Percentiles rank a stretch among this genome's conserved stretches.
These are phyloP conservation scores for Yamadazyma triangularis DNA, from an alignment of 1,139 yeast species.

Conservation along the genomic window DNA sequence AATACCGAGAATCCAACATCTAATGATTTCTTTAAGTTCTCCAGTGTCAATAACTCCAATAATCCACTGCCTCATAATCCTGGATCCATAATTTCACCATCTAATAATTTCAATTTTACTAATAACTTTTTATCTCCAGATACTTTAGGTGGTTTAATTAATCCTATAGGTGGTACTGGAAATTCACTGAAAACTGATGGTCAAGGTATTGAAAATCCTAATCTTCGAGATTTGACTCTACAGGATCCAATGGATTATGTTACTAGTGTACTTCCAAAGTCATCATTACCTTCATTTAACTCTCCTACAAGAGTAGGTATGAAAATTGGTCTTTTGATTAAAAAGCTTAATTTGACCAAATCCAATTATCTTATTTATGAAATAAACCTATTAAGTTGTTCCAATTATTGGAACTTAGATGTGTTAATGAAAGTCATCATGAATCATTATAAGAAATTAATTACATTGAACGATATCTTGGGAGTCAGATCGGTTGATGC, in stretches of 20 bases:
- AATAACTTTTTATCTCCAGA: conserved; percentile 29
- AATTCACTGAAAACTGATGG: not conserved
- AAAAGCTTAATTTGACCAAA: conserved; percentile 16
- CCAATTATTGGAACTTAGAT: conserved; percentile 53
- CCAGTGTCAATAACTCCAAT: conserved; percentile 13
- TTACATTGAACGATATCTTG: conserved; percentile 44
- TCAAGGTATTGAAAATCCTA: not conserved
- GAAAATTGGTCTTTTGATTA: conserved; percentile 66
- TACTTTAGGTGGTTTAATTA: conserved; percentile 11
- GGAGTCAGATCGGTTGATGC: conserved; percentile 19
- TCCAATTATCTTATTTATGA: conserved; percentile 42
- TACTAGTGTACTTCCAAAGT: conserved; percentile 58
- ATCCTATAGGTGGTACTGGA: conserved; percentile 2
- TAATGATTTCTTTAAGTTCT: conserved; percentile 11
- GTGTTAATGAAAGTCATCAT: conserved; percentile 58
- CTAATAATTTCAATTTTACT: conserved; percentile 15
- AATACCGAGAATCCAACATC: not conserved
- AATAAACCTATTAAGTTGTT: conserved; percentile 65
- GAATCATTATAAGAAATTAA: conserved; percentile 63
- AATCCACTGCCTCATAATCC: conserved; percentile 19
- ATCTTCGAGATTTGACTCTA: conserved; percentile 32
- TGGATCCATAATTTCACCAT: conserved; percentile 34
- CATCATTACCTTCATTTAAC: conserved; percentile 61
- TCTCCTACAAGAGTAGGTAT: conserved; percentile 70
- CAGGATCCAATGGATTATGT: conserved; percentile 53